Base-by-base conservation (phyloP, 164 flowering plant genomes). In the Litsea cubeba region DNA sequence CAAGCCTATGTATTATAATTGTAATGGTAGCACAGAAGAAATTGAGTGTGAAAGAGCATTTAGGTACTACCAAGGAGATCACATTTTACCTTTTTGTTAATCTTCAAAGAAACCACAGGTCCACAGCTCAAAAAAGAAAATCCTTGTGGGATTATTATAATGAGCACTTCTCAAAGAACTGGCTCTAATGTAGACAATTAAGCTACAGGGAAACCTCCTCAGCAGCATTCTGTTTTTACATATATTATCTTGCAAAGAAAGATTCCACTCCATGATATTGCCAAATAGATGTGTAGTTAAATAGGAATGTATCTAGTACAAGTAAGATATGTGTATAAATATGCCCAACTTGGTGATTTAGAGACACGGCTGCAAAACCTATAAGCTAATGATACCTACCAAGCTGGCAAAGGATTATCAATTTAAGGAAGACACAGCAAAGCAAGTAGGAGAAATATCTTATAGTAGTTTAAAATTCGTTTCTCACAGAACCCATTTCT, bases 211-310 rank as follows among this genome's bases (percentile, higher is more conserved):
- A 22, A 25, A 23, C 66, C 15, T 58, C 66, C 71, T 74, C 17
- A 67, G 30, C 18, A 57, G 15, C 74, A 72, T 74, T 69, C 25
- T 72, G 26, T 12, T 12, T 70, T n/a, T 17, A 35, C 8, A 5
- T 35, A 35, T 35, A 35, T 35, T 35, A 63, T 63, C n/a, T 50
- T 67, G 15, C 14, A 62, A 62, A 50, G 32, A 50, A 76, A 80
- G 80, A 78, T 80, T 80, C 73, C 71, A 8, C 50, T 46, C 54
- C 67, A 78, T 66, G 77, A 74, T 78, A 71, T n/a, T 65, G 71
- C 58, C 67, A 78, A 72, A 68, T 68, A 70, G 57, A 69, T 73
- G 50, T 62, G 69, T 23, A 22, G 46, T 64, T 24, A 72, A 73
- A 68, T 54, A 69, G 71, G 66, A 12, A 14, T 51, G 22, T 62